Conservation (phyloP, 257 asterid genomes). For the Prunella vulgaris region DNA sequence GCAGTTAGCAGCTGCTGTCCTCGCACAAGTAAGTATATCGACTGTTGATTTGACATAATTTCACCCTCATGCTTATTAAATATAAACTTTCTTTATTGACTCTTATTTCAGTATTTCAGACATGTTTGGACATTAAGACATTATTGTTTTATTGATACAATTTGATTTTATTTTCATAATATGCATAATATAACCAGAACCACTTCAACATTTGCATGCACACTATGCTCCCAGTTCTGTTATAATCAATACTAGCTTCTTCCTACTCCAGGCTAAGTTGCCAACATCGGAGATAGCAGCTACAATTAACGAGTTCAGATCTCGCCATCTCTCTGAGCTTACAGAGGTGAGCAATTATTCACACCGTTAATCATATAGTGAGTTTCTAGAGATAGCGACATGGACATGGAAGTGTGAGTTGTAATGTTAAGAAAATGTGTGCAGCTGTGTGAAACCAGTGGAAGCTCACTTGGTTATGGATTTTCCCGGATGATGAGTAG, state of each 20-base stretch:
- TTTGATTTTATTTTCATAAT: not conserved
- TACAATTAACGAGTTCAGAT: conserved; percentile 86
- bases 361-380: not conserved
- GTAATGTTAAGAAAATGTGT: not conserved
- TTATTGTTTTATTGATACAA: not conserved
- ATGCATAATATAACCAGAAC: not conserved
- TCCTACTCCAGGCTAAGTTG: conserved; percentile 62
- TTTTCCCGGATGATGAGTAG: conserved; percentile 55
- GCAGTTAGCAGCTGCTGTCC: conserved; percentile 99
- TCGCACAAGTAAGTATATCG: conserved; percentile 75
- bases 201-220: not conserved
- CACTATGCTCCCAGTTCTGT: not conserved
- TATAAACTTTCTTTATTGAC: not conserved
- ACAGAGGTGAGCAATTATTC: conserved; percentile 59
- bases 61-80: not conserved
- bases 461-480: conserved; percentile 97
- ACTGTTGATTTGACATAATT: not conserved
- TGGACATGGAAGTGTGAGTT: not conserved
- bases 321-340: conserved; percentile 97
- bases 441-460: conserved; percentile 81
- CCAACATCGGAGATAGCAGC: conserved; percentile 91
- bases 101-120: not conserved
- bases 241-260: not conserved
- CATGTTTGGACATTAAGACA: not conserved
- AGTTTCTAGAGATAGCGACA: not conserved